Evolutionary conservation across 2,329 filamentous ascomycete species (phyloP), one percentile per base, ranked within the genome.

Genomic region (Juglanconis sp.): DNA sequence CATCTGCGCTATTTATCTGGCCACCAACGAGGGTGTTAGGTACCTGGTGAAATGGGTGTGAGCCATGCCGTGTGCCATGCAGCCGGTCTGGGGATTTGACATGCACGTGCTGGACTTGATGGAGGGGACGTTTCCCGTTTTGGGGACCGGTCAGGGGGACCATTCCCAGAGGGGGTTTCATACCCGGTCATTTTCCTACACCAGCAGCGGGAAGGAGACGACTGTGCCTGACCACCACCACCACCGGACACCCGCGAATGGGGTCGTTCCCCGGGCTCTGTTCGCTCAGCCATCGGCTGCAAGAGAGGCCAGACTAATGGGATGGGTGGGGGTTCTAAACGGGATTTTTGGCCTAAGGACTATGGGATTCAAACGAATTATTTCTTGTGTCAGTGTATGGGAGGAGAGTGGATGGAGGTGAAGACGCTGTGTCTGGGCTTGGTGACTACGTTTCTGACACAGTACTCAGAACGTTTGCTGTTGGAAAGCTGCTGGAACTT

Each of bases 111-210:
- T 24, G 15, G 15, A 15, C 40, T 5, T 55, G 13, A 24, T 47
- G 40, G 31, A 35, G 30, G 53, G 34, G n/a, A 7, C n/a, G 9
- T 5, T 11, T 1, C 53, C 40, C 31, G 9, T 46, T 54, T 47
- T 24, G 53, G 52, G 24, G 24, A 55, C 53, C 53, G 53, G 53
- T 55, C 53, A 55, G 40, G 40, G 40, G 32, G 35, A n/a, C 40
- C 8, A 8, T 46, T 46, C 8, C 24, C 36, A 15, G 35, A 13
- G 9, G n/a, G 38, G 10, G 36, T 53, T 53, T 53, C 51, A 44
- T 32, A 53, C 36, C 51, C 7, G 36, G 51, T 53, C 51, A 53
- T 44, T 38, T 30, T 42, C 38, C 24, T 32, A 35, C 51, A 30
- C 30, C 51, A 44, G 17, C 2, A 32, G 24, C 3, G 51, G 24